phyloP scores from a whole-genome alignment of 345 rosid species.

The Barbarea vulgaris region DNA sequence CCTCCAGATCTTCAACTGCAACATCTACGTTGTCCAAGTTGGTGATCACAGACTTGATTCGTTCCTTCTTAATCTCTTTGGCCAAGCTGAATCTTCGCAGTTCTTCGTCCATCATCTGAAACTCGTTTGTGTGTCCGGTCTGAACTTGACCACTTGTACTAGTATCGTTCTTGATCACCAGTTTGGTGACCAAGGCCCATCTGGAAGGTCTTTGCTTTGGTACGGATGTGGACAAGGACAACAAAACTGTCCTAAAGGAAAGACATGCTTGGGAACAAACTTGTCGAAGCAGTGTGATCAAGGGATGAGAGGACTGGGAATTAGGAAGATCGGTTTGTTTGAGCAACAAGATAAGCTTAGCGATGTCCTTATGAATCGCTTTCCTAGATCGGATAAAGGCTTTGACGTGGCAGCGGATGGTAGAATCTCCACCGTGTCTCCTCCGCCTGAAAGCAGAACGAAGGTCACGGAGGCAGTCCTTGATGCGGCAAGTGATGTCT shows the following conservation, averaged over 20 bases:
- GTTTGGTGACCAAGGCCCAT: slow-evolving; percentile 42
- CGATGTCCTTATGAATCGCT: slow-evolving; percentile 26
- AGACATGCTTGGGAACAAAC: slow-evolving; percentile 41
- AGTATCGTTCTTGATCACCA: slow-evolving; percentile 31
- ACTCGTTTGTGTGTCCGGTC: slow-evolving; percentile 37
- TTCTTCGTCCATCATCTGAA: slow-evolving; percentile 52
- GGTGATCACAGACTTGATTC: slow-evolving; percentile 38
- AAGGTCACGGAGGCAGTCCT: slow-evolving; percentile 52
- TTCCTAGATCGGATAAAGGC: slow-evolving; percentile 38
- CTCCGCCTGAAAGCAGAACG: slow-evolving; percentile 63
- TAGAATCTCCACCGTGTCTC: slow-evolving; percentile 46
- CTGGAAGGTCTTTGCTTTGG: slow-evolving; percentile 40
- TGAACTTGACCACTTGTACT: slow-evolving; percentile 1
- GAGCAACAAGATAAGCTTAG: slow-evolving; percentile 34
- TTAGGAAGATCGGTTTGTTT: slow-evolving; percentile 29
- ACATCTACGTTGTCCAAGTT: slow-evolving; percentile 49
- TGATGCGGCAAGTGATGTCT: slow-evolving; percentile 46
- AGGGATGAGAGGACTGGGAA: slow-evolving; percentile 20
- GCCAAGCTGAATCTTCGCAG: slow-evolving; percentile 34
- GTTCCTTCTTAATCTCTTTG: slow-evolving; percentile 34
- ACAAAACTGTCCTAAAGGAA: slow-evolving; percentile 43
- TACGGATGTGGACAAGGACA: slow-evolving; percentile 43
- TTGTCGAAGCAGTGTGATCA: slow-evolving; percentile 42
- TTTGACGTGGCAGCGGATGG: slow-evolving; percentile 38
- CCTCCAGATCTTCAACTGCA: slow-evolving; percentile 54